phyloP scores from a whole-genome alignment of 2,329 filamentous ascomycete species.

The Teratosphaeria gauchensis region DNA sequence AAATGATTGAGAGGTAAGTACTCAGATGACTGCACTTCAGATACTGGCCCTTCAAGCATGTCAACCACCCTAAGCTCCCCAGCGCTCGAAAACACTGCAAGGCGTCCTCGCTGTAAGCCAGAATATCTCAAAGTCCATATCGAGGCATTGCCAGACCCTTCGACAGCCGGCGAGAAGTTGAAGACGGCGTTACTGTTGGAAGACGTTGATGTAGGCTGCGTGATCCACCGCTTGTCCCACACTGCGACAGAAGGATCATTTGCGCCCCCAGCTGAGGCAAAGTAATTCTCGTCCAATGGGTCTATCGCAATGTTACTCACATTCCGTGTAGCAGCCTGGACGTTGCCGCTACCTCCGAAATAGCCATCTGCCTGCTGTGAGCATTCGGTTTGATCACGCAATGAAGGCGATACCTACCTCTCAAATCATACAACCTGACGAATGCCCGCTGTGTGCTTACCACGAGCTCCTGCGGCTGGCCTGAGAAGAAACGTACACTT shows the following conservation, averaged over 20 bases:
- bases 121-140: slow-evolving; percentile 57
- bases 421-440: slow-evolving; percentile 66
- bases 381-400: background rate
- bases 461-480: slow-evolving; percentile 64
- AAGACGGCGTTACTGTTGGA: slow-evolving; percentile 47
- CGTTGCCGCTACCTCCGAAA: slow-evolving; percentile 15
- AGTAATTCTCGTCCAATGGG: slow-evolving; percentile 72
- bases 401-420: slow-evolving; percentile 43
- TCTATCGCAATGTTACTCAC: slow-evolving; percentile 66
- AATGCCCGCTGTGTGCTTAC: slow-evolving; percentile 67
- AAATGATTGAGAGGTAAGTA: slow-evolving; percentile 15
- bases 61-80: slow-evolving; percentile 45
- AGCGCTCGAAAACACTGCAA: slow-evolving; percentile 49
- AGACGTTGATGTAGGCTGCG: slow-evolving; percentile 35
- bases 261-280: slow-evolving; percentile 63
- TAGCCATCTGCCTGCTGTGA: slow-evolving; percentile 13
- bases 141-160: slow-evolving; percentile 38
- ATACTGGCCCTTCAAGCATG: slow-evolving; percentile 12
- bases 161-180: slow-evolving; percentile 47
- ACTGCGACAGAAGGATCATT: slow-evolving; percentile 66
- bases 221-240: slow-evolving; percentile 59
- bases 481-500: slow-evolving; percentile 72
- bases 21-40: slow-evolving; percentile 2
- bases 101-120: slow-evolving; percentile 46
- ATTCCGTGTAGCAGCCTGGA: slow-evolving; percentile 46